A percentile compares a stretch with the other conserved stretches of the same genome.
These are phyloP conservation scores for Trapa bicornis DNA, from an alignment of 345 rosid species.

Conservation along the genomic window DNA sequence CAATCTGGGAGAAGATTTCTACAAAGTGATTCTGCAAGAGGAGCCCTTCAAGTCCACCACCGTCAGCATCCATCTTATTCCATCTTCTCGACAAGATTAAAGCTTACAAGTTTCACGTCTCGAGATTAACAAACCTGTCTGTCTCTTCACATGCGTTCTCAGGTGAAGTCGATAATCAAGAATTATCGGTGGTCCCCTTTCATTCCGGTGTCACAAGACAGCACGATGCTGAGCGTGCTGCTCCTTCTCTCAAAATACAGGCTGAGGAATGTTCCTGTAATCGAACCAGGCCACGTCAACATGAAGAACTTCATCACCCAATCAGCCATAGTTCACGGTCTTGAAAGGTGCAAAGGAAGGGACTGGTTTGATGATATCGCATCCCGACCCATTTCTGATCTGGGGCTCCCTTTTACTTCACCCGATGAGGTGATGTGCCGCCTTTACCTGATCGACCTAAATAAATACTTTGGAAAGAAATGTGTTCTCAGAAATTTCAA, in stretches of 20 bases:
- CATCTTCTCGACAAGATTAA: neutral
- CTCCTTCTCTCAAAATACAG: slow-evolving; percentile 72
- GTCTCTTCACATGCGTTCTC: slow-evolving; percentile 5
- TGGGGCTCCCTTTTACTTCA: slow-evolving; percentile 83
- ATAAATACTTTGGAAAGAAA: neutral
- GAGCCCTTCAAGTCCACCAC: slow-evolving; percentile 83
- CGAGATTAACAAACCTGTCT: neutral
- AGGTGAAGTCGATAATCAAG: slow-evolving; percentile 66
- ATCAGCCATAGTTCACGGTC: slow-evolving; percentile 68
- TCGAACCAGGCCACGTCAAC: slow-evolving; percentile 51
- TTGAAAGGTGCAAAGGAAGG: slow-evolving; percentile 70
- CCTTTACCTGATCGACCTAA: neutral
- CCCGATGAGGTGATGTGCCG: slow-evolving; percentile 32
- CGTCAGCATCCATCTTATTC: slow-evolving; percentile 18
- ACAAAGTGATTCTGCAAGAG: slow-evolving; percentile 60
- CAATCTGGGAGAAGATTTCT: slow-evolving; percentile 47
- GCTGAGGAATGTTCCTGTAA: slow-evolving; percentile 67
- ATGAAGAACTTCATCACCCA: slow-evolving; percentile 80
- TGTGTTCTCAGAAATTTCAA: neutral
- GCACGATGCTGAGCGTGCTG: slow-evolving; percentile 74
- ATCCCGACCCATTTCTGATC: slow-evolving; percentile 42
- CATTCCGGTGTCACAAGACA: slow-evolving; percentile 55
- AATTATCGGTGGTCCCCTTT: slow-evolving; percentile 76
- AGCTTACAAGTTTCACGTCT: neutral
- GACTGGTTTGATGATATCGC: slow-evolving; percentile 86